Conservation (phyloP, 164 flowering plant genomes). For the Magnolia sinica region DNA sequence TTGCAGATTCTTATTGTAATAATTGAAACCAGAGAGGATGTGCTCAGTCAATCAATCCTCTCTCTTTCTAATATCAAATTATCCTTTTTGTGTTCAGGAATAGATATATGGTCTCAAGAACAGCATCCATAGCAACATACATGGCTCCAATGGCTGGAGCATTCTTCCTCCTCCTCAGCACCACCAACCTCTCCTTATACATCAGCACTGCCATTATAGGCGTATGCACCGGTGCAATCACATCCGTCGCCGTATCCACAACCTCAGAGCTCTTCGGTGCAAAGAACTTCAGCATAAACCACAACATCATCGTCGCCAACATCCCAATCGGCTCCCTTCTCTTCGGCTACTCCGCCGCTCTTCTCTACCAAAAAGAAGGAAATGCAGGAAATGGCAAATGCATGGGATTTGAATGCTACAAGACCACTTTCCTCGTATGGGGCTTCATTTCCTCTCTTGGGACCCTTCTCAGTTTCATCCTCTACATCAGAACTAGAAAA, state of each 20-base stretch:
- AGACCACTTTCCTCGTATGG: slow-evolving; percentile 63
- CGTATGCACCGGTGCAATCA: slow-evolving; percentile 71
- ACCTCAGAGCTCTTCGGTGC: slow-evolving; percentile 80
- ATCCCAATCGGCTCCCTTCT: slow-evolving; percentile 82
- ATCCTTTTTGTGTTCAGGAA: slow-evolving; percentile 35
- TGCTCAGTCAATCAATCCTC: too few species aligned
- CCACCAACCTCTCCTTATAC: slow-evolving; percentile 35
- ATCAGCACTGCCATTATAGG: slow-evolving; percentile 72
- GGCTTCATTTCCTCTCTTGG: slow-evolving; percentile 58
- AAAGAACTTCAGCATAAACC: slow-evolving; percentile 72
- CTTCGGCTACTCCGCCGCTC: slow-evolving; percentile 65
- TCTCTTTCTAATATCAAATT: background rate
- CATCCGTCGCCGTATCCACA: slow-evolving; percentile 58
- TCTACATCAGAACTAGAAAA: slow-evolving; percentile 47
- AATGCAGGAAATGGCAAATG: slow-evolving; percentile 38
- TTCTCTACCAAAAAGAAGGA: slow-evolving; percentile 44
- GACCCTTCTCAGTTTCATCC: slow-evolving; percentile 46
- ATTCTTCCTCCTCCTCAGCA: slow-evolving; percentile 41
- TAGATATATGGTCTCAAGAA: slow-evolving; percentile 41
- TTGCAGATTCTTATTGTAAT: too few species aligned
- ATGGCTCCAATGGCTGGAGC: slow-evolving; percentile 62
- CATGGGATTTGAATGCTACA: slow-evolving; percentile 63
- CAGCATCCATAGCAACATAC: slow-evolving; percentile 44
- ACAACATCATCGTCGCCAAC: slow-evolving; percentile 71
- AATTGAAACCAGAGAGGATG: too few species aligned